Conservation (phyloP, 2,329 filamentous ascomycete species). For the Talaromyces pinophilus region DNA sequence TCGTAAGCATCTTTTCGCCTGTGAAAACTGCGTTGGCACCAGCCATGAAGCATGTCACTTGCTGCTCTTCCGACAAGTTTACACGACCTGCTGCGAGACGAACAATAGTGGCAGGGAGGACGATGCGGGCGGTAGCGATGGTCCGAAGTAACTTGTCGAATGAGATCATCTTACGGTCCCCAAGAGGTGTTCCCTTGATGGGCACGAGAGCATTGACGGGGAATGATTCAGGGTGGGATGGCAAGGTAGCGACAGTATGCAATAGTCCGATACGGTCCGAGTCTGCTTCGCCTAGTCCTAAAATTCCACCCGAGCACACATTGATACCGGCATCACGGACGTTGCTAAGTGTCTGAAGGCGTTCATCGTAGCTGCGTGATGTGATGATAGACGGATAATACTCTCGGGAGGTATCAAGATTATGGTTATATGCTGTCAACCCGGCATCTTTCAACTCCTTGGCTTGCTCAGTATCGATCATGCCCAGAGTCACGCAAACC, state of each 20-base stretch:
- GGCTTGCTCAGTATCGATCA: constrained; percentile 82
- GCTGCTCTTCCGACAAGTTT: constrained; percentile 83
- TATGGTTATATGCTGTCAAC: constrained; percentile 91
- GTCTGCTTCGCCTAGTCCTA: constrained; percentile 78
- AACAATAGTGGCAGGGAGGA: constrained; percentile 85
- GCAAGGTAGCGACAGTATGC: constrained; percentile 77
- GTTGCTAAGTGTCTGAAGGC: constrained; percentile 73
- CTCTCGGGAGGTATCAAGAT: constrained; percentile 85
- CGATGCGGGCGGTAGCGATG: constrained; percentile 76
- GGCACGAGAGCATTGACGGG: constrained; percentile 89
- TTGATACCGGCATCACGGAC: constrained; percentile 85
- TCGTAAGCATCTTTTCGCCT: constrained; percentile 93
- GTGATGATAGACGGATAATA: constrained; percentile 86
- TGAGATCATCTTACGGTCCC: constrained; percentile 69
- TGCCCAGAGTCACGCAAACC: constrained; percentile 87
- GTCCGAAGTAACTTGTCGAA: constrained; percentile 80
- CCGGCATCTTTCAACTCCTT: constrained; percentile 80
- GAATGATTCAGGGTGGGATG: constrained; percentile 83
- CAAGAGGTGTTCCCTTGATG: constrained; percentile 85
- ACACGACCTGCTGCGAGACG: constrained; percentile 82
- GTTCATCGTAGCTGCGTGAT: constrained; percentile 83
- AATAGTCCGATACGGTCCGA: constrained; percentile 80
- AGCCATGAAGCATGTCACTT: constrained; percentile 84
- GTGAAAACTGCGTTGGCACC: constrained; percentile 95
- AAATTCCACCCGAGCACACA: constrained; percentile 85